Conservation (phyloP, 257 asterid genomes). For the Paraleonurus japonicus region DNA sequence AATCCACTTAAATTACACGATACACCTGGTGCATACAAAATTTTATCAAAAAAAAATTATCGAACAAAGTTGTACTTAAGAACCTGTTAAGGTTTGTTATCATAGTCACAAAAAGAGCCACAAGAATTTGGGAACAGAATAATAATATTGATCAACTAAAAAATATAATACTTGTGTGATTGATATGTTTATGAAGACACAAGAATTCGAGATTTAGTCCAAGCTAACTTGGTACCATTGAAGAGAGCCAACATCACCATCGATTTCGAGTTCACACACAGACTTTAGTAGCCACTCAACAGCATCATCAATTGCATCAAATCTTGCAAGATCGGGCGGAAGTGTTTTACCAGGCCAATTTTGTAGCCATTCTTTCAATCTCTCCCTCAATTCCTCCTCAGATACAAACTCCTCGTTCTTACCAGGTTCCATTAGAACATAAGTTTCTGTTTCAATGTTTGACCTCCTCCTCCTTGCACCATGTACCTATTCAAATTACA, state of each 20-base stretch:
- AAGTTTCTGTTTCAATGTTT: conserved; percentile 52
- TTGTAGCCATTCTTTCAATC: conserved; percentile 58
- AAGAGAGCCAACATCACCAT: conserved; percentile 81
- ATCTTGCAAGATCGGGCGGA: conserved; percentile 74
- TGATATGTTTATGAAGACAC: not conserved
- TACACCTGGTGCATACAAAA: too few species aligned
- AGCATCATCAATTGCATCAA: conserved; percentile 61
- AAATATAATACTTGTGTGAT: not conserved
- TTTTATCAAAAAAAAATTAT: too few species aligned
- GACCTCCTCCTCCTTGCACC: conserved; percentile 75
- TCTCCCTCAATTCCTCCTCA: conserved; percentile 58
- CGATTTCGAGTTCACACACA: conserved; percentile 80
- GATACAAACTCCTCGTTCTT: conserved; percentile 69
- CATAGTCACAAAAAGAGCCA: too few species aligned
- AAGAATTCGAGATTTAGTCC: conserved; percentile 21
- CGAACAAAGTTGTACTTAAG: too few species aligned
- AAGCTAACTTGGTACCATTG: conserved; percentile 88
- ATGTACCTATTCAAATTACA: conserved; percentile 28
- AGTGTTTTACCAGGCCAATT: conserved; percentile 58
- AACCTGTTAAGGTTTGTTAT: too few species aligned
- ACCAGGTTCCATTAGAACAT: conserved; percentile 76
- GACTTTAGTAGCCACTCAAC: conserved; percentile 63
- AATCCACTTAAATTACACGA: too few species aligned
- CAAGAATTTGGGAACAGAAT: too few species aligned
- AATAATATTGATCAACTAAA: too few species aligned